Base-by-base conservation (phyloP, 2,329 filamentous ascomycete species). In the Rutstroemia sp. region DNA sequence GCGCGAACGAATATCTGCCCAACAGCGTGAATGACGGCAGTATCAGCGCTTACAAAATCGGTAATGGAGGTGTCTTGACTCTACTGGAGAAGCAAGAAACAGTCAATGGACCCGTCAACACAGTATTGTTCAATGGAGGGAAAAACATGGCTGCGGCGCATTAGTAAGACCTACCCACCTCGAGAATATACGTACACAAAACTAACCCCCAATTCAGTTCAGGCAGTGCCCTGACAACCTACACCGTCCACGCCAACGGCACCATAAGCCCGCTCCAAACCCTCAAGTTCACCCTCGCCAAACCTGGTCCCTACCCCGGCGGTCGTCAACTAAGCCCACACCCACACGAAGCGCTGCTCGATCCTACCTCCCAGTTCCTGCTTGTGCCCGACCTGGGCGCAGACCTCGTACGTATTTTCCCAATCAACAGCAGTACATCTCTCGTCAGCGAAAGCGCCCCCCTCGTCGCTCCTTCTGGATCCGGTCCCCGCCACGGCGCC, bases 351-450 rank as follows among this genome's bases (percentile, higher is more conserved):
- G 73, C 74, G 5, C 64, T 81, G 57, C 63, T 81, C 34, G 79
- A 82, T 60, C 80, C 79, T 0, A 78, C 76, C 1, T 74, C 72
- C 4, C 58, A 70, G 6, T 82, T 73, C 65, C 63, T 81, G 21
- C 59, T 82, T 14, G 72, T 76, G 16, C 77, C 79, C 0, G 79
- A 82, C 57, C 72, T 85, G 1, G 76, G 79, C 23, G 72, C 74
- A 0, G 79, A 82, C 58, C 59, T 75, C 3, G 64, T 81, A 23
- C 75, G 74, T 48, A 68, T 81, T 12, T 81, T 75, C 64, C 61
- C 65, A 44, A 75, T 79, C 59, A 69, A 77, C 59, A 27, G 45
- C 5, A 63, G 64, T 1, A 60, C 65, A 1, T 72, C 49, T 65
- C 6, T 44, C 14, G 70, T 80, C 27, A 70, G 72, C 0, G 68